These are phyloP conservation scores for Kappamyces sp. DNA, from an alignment of 192 early-diverging fungal species.

Conservation along the genomic window DNA sequence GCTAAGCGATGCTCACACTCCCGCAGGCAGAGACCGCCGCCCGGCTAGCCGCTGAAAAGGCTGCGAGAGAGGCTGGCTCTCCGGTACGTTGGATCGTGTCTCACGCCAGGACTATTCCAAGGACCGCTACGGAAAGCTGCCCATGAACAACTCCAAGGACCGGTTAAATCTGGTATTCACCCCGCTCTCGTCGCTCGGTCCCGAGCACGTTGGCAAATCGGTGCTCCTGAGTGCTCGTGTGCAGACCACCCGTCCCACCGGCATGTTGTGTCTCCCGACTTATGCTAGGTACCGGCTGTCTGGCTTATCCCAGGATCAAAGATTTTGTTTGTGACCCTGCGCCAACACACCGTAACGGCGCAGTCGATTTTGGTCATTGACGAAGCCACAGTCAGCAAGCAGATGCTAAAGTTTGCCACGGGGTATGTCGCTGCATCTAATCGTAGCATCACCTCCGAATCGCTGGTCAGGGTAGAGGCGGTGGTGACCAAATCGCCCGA, in stretches of 20 bases:
- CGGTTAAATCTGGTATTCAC: constrained; percentile 17
- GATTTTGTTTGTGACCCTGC: constrained; percentile 86
- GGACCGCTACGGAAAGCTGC: constrained; percentile 79
- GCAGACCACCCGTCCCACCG: constrained; percentile 80
- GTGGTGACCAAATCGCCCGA: constrained; percentile 69
- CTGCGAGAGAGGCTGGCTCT: constrained; percentile 54
- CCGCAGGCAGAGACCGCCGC: constrained; percentile 24
- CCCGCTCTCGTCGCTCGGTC: constrained; percentile 8
- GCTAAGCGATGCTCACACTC: too few relatives aligned
- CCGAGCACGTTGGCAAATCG: constrained; percentile 59
- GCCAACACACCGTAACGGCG: constrained; percentile 80
- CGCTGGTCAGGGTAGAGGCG: constrained; percentile 84
- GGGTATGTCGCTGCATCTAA: constrained; percentile 38
- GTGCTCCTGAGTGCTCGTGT: constrained; percentile 85
- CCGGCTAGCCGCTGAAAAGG: constrained; percentile 63
- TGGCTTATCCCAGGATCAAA: constrained; percentile 48
- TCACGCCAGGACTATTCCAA: constrained; percentile 63
- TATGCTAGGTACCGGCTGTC: background rate
- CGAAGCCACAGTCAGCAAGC: constrained; percentile 75
- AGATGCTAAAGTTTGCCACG: constrained; percentile 87
- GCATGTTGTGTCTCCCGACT: constrained; percentile 30
- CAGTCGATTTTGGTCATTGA: constrained; percentile 78
- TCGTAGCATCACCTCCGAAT: constrained; percentile 72
- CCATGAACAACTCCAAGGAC: constrained; percentile 78
- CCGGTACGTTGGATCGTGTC: constrained; percentile 22